Base-by-base conservation (phyloP, 2,329 filamentous ascomycete species). In the Apiospora saccharicola region DNA sequence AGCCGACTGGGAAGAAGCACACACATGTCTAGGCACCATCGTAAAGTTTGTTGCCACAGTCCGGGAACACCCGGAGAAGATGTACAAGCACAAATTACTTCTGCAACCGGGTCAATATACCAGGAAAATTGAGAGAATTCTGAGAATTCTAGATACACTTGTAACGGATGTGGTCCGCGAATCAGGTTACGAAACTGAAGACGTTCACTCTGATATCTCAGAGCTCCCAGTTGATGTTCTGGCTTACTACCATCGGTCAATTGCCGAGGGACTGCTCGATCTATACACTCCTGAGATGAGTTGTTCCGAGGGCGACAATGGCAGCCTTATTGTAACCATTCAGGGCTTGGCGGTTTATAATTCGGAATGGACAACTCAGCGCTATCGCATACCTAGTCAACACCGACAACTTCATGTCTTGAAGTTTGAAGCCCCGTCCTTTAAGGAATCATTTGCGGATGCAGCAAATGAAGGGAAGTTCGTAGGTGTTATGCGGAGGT, bases 11-110 rank as follows among this genome's bases (percentile, higher is more conserved):
- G 22, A n/a, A 12, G 34, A 41, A 4, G 30, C 34, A 13, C 34
- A 64, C 57, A 2, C 6, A n/a, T n/a, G 5, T 24, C 57, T 64
- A 34, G 30, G 22, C 4, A 64, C 13, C 19, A 7, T 41, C 19
- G 57, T n/a, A n/a, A 64, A 41, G 57, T 64, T 64, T 41, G 57
- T 34, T 24, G 57, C 57, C 4, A 41, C 57, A 41, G 57, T 64
- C 57, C 19, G 57, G 8, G 4, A 64, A 12, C 7, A 64, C 22
- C 57, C 57, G 10, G 13, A 64, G 57, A 64, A 37, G 30, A 64
- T 24, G 57, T 64, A 64, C 22, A 64, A 41, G 34, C 19, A 41
- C 57, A n/a, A 41, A 24, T 5, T 4, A 37, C 22, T 41, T 41
- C 0, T 19, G 26, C 5, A 8, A 8, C 1, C 1, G 14, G 26